phyloP scores from a whole-genome alignment of 176 grass and related monocot genomes.

The Hyparrhenia diplandra region DNA sequence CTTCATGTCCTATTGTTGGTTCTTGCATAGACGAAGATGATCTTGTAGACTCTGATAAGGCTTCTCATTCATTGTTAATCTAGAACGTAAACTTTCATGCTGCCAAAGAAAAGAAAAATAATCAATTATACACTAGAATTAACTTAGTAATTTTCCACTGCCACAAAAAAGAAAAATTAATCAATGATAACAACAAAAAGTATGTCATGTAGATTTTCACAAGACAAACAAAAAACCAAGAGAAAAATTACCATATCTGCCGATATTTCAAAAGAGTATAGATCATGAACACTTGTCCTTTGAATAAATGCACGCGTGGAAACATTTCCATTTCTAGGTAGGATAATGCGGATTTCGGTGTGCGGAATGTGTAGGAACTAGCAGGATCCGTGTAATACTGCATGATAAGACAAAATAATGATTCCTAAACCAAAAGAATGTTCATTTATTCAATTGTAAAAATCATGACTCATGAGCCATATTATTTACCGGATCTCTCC shows the following conservation, averaged over 20 bases:
- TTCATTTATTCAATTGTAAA: not conserved
- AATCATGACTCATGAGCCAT: not conserved
- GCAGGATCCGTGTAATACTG: conserved; percentile 50
- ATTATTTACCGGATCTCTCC: conserved; percentile 43
- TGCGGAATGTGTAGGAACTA: conserved; percentile 35
- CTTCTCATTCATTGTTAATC: not conserved
- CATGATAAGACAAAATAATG: not conserved
- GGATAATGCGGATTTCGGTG: conserved; percentile 21
- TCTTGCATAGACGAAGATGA: not conserved
- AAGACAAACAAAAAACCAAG: not conserved
- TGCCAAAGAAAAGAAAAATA: not conserved
- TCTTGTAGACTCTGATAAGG: not conserved
- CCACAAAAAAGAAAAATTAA: too few species aligned
- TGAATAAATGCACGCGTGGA: conserved; percentile 28
- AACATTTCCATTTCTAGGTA: conserved; percentile 35
- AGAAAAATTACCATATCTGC: conserved; percentile 33
- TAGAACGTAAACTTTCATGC: not conserved
- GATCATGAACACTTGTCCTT: conserved; percentile 34
- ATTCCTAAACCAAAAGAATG: not conserved
- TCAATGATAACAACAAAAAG: not conserved
- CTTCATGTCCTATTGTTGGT: not conserved
- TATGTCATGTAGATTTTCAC: not conserved
- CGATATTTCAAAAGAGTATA: conserved; percentile 37
- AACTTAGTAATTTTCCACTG: too few species aligned
- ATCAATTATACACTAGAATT: not conserved